Evolutionary conservation across 129 eudicot genomes (phyloP).

Genomic region (Cynara cardunculus): DNA sequence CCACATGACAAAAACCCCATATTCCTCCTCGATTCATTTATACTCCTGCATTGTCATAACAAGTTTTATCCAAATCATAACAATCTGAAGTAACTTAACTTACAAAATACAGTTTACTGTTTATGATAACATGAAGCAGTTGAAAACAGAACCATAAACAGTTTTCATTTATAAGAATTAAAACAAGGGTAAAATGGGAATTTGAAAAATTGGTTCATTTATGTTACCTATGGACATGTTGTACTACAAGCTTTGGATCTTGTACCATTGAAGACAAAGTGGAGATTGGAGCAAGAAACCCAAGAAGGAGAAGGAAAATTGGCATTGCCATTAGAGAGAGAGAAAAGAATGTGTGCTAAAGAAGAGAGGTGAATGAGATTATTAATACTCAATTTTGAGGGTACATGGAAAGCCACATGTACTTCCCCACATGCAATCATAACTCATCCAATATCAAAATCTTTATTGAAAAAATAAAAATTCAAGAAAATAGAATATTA

Average conservation of each 20-base stretch:
- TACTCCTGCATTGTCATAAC: conserved; percentile 17
- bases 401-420: conserved; percentile 37
- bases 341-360: conserved; percentile 28
- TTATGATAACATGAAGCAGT: not conserved
- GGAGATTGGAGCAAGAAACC: conserved; percentile 18
- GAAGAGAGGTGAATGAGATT: conserved; percentile 26
- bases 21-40: conserved; percentile 60
- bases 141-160: not conserved
- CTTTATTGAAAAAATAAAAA: not conserved
- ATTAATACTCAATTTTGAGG: conserved; percentile 34
- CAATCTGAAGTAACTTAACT: not conserved
- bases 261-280: conserved; percentile 18
- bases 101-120: not conserved
- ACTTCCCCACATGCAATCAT: conserved; percentile 35
- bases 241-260: conserved; percentile 31
- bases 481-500: not conserved
- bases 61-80: not conserved
- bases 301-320: conserved; percentile 22
- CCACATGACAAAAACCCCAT: conserved; percentile 70
- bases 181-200: not conserved
- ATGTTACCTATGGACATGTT: conserved; percentile 28
- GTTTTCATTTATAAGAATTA: not conserved
- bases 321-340: conserved; percentile 25
- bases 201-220: not conserved
- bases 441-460: conserved; percentile 19